Evolutionary conservation across 2,329 filamentous ascomycete species (phyloP).

Genomic region (Aspergillus cejpii): DNA sequence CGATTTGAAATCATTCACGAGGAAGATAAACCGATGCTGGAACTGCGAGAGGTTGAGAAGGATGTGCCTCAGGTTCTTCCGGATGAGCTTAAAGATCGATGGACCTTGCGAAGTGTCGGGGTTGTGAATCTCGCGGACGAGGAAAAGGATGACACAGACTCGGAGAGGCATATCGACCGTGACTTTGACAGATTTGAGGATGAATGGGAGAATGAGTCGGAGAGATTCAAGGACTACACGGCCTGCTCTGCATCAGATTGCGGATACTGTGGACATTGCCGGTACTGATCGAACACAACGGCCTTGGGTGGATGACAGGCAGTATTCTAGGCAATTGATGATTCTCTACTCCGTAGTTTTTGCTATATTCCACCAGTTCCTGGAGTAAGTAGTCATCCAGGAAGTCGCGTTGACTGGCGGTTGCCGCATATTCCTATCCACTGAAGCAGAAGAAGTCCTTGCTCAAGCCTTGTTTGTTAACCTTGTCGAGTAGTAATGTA

Average conservation of each 20-base stretch:
- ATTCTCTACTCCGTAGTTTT: no score
- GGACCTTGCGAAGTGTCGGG: neutral
- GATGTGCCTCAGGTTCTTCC: neutral
- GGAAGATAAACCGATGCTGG: constrained; percentile 23
- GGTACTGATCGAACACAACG: no score
- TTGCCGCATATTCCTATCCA: no score
- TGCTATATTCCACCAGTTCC: no score
- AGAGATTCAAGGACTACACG: neutral
- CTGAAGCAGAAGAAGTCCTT: no score
- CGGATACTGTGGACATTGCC: neutral
- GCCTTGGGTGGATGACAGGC: no score
- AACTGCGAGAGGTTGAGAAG: constrained; percentile 21
- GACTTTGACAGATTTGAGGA: neutral
- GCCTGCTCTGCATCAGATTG: neutral
- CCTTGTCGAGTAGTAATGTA: no score
- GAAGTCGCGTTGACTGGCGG: no score
- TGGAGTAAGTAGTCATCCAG: no score
- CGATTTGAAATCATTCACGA: constrained; percentile 24
- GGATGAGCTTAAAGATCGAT: neutral
- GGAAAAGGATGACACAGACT: neutral
- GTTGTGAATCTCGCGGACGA: neutral
- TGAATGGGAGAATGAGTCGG: neutral
- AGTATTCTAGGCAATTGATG: no score
- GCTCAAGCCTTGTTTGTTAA: no score
- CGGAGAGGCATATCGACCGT: no score